Percentiles rank a stretch among this genome's conserved stretches.
These are phyloP conservation scores for Trichosporon ovoides DNA, from an alignment of 1,284 basidiomycete genomes.

Conservation along the genomic window DNA sequence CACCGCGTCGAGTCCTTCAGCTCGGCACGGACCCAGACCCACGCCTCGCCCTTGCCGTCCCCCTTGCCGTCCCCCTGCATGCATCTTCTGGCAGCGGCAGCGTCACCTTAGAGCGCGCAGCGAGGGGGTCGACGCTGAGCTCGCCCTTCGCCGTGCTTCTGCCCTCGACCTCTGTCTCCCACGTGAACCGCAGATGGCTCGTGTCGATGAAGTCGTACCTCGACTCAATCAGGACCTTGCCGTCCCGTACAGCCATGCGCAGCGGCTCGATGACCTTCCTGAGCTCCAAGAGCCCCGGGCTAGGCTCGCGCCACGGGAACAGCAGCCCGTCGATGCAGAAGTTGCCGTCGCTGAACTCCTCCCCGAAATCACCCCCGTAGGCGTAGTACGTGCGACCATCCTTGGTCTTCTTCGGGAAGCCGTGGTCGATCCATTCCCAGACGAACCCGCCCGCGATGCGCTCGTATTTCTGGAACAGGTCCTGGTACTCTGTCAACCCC, in stretches of 20 bases:
- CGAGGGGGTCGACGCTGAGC: neutral
- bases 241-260: slow-evolving; percentile 10
- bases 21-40: slow-evolving; percentile 8
- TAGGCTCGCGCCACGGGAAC: slow-evolving; percentile 26
- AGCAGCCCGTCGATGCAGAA: slow-evolving; percentile 27
- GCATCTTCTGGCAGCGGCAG: slow-evolving; percentile 6
- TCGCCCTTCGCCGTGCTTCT: neutral
- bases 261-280: slow-evolving; percentile 23
- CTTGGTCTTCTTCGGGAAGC: slow-evolving; percentile 8
- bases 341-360: slow-evolving; percentile 25
- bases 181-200: neutral
- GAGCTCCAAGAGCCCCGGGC: slow-evolving; percentile 21
- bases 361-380: slow-evolving; percentile 32
- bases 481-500: slow-evolving; percentile 23
- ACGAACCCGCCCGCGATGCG: slow-evolving; percentile 25
- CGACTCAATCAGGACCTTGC: neutral
- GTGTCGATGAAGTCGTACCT: slow-evolving; percentile 12
- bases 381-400: slow-evolving; percentile 19
- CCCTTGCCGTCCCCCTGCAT: neutral
- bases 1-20: slow-evolving; percentile 7
- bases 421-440: slow-evolving; percentile 34
- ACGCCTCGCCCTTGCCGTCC: slow-evolving; percentile 5
- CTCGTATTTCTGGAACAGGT: slow-evolving; percentile 26
- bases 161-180: slow-evolving; percentile 16
- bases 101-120: neutral